Evolutionary conservation across 2,329 filamentous ascomycete genomes (phyloP).

Genomic region (Pestalotiopsis sp.): DNA sequence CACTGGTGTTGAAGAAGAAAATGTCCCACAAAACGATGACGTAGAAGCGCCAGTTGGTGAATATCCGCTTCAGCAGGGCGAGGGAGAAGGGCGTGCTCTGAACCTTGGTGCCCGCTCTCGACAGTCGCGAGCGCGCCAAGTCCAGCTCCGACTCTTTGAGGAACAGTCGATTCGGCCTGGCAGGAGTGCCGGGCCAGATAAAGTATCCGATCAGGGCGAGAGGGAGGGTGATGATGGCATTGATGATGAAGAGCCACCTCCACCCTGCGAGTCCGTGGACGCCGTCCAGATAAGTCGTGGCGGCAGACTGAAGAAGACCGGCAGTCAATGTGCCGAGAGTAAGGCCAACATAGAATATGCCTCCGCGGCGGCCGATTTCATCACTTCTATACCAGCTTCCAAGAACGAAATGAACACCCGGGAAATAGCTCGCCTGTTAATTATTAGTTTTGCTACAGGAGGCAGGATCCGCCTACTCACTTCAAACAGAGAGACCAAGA

Average conservation of each 20-base stretch:
- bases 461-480: too few species aligned
- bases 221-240: conserved; percentile 50
- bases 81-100: conserved; percentile 8
- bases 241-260: conserved; percentile 51
- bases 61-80: conserved; percentile 1
- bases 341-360: conserved; percentile 1
- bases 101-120: conserved; percentile 39
- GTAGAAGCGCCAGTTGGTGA: conserved; percentile 18
- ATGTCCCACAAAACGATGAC: conserved; percentile 53
- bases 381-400: conserved; percentile 17
- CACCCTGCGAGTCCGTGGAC: conserved; percentile 44
- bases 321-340: conserved; percentile 5
- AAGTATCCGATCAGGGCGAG: conserved; percentile 48
- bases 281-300: conserved; percentile 19
- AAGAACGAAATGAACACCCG: conserved; percentile 28
- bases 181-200: conserved; percentile 41
- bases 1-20: conserved; percentile 58
- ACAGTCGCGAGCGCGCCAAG: conserved; percentile 45
- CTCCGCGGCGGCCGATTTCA: conserved; percentile 19
- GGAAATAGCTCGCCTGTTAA: conserved; percentile 1
- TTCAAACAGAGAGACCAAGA: conserved; percentile 57
- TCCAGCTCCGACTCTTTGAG: conserved; percentile 41
- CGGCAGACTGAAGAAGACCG: conserved; percentile 11
- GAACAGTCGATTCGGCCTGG: conserved; percentile 19
- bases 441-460: too few species aligned